phyloP scores from a whole-genome alignment of 78 protist genomes.

The Dictyostelium citrinum region DNA sequence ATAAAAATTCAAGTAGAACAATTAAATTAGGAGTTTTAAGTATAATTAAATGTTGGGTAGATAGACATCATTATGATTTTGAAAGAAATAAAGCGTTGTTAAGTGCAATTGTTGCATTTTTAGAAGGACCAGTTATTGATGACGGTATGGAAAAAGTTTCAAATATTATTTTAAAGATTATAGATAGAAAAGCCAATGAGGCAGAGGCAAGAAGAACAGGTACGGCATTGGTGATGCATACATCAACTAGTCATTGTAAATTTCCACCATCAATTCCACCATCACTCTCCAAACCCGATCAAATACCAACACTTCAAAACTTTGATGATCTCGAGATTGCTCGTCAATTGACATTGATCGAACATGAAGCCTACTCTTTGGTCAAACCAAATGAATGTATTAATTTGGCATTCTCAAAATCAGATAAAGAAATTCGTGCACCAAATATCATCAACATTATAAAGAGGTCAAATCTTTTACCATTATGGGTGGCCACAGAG shows the following conservation, averaged over 20 bases:
- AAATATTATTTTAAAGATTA: slow-evolving; percentile 27
- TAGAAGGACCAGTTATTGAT: slow-evolving; percentile 42
- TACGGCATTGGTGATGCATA: not conserved
- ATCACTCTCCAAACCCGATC: slow-evolving; percentile 23
- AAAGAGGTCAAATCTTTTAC: slow-evolving; percentile 44
- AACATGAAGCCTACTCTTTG: slow-evolving; percentile 59
- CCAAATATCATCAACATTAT: slow-evolving; percentile 31
- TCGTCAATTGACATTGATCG: slow-evolving; percentile 53
- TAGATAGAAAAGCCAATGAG: slow-evolving; percentile 2
- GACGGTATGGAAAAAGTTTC: slow-evolving; percentile 73
- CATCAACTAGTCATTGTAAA: not conserved
- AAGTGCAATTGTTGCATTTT: slow-evolving; percentile 22
- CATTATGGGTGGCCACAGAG: slow-evolving; percentile 73
- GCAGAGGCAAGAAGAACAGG: not conserved
- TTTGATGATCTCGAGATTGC: slow-evolving; percentile 68
- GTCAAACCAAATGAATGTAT: slow-evolving; percentile 61
- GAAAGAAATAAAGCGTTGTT: slow-evolving; percentile 29
- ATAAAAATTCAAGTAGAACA: not conserved
- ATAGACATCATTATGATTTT: slow-evolving; percentile 67
- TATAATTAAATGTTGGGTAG: slow-evolving; percentile 63
- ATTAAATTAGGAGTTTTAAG: slow-evolving; percentile 42
- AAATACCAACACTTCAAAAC: slow-evolving; percentile 24
- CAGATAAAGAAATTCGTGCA: slow-evolving; percentile 44
- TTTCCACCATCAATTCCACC: slow-evolving; percentile 61
- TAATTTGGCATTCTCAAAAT: slow-evolving; percentile 57